Evolutionary conservation across 805 yeast species (phyloP).

Genomic region (Lipomyces oligophaga): DNA sequence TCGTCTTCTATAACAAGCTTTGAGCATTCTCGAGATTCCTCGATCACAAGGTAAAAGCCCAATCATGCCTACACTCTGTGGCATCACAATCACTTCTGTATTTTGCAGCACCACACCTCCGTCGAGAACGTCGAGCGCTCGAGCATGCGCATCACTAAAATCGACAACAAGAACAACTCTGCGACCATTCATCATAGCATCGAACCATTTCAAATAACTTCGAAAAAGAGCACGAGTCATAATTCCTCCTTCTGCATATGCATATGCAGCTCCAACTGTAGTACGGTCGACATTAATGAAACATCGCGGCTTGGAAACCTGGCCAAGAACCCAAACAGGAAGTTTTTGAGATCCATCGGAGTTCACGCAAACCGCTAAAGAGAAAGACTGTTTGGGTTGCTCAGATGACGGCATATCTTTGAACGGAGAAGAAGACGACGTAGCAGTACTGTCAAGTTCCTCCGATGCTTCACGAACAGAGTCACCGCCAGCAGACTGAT

Average conservation of each 20-base stretch:
- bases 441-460: background rate
- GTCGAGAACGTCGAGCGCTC: too few species aligned
- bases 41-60: conserved; percentile 17
- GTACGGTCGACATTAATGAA: conserved; percentile 16
- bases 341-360: conserved; percentile 23
- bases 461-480: background rate
- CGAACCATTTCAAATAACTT: conserved; percentile 25
- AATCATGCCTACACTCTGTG: conserved; percentile 10
- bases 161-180: conserved; percentile 22
- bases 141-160: conserved; percentile 16
- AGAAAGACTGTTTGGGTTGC: conserved; percentile 9
- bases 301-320: conserved; percentile 11
- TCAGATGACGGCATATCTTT: conserved; percentile 1
- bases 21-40: conserved; percentile 19
- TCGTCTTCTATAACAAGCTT: conserved; percentile 21
- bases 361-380: conserved; percentile 16
- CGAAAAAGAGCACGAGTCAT: conserved; percentile 16
- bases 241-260: conserved; percentile 9
- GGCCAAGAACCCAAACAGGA: conserved; percentile 22
- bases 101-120: conserved; percentile 7
- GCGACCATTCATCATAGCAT: conserved; percentile 19
- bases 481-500: conserved; percentile 14
- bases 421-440: background rate
- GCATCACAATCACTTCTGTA: conserved; percentile 19
- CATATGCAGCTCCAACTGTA: conserved; percentile 12